Percentiles rank a stretch among this genome's conserved stretches.
These are phyloP conservation scores for Chenopodium formosanum DNA, from an alignment of 148 eudicot genomes.

Conservation along the genomic window DNA sequence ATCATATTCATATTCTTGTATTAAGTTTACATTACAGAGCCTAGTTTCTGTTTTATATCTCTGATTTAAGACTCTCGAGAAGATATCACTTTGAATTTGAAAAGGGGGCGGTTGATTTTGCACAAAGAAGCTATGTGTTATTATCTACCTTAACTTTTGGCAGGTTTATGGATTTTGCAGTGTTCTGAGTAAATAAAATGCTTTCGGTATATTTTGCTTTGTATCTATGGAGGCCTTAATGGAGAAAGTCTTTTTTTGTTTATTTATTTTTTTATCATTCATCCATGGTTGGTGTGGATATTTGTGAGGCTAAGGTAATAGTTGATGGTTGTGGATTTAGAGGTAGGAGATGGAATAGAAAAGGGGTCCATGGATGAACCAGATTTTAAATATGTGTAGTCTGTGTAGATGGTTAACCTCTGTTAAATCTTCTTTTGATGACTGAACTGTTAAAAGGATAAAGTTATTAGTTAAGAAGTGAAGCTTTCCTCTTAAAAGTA, in stretches of 20 bases:
- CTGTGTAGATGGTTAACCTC: not conserved
- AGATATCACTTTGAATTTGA: not conserved
- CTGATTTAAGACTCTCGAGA: not conserved
- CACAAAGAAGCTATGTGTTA: not conserved
- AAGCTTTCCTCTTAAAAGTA: not conserved
- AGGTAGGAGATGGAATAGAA: not conserved
- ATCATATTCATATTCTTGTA: not conserved
- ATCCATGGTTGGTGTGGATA: not conserved
- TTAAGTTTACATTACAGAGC: not conserved
- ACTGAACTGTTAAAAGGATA: not conserved
- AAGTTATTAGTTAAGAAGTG: not conserved
- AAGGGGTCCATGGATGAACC: not conserved
- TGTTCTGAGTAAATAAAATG: not conserved
- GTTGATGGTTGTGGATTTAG: not conserved
- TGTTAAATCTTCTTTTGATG: not conserved
- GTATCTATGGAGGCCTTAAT: not conserved
- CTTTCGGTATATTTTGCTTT: not conserved
- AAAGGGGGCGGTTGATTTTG: not conserved
- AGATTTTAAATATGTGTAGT: not conserved
- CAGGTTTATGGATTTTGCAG: not conserved
- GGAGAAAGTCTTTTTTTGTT: too few species aligned
- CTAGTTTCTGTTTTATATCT: not conserved
- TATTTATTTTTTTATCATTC: not conserved
- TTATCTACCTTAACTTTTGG: not conserved
- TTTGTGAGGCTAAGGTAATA: not conserved